Evolutionary conservation across 805 yeast genomes (phyloP), one percentile per base, ranked within the genome.

Genomic region (Candida tallmaniae): DNA sequence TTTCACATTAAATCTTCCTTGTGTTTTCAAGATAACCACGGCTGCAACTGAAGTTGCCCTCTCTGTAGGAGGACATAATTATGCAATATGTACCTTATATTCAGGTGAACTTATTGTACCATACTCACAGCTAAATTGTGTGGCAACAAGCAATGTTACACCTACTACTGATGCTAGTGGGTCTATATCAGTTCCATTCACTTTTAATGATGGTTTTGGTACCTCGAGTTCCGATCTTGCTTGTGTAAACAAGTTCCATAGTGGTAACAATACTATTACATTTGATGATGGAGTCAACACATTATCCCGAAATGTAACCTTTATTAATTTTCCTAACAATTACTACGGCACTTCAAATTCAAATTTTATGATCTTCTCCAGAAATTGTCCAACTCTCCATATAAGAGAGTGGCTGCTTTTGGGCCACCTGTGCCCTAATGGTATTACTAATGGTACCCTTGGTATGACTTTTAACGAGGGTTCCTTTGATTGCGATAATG

Each of bases 1-100:
- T 5, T 56, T 58, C 25, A 35, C 45, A 10, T 47, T 58, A 27
- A 29, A 34, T 15, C 33, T 58, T 41, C 61, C 61, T 2, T 47
- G 57, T 41, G 57, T 48, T 10, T 54, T 41, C 34, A 49, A 47
- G 27, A 47, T 54, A 31, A 46, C 48, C 2, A 28, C 47, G 3
- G 14, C 39, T 5, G 21, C 39, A n/a, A 7, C 35, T 11, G 16
- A 36, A 3, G 35, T 54, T 7, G 29, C 31, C 23, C 42, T 50
- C 21, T 14, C 5, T 10, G 52, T 39, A 4, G 41, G 44, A 16
- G 34, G 34, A 2, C 32, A 22, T 5, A 23, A 28, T 4, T 51
- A 45, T 32, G 62, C 61, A 5, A 49, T 48, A 11, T 56, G 62
- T 46, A 17, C 17, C 4, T 35, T 47, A 5, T 34, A 25, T 14